Evolutionary conservation across 495 filamentous ascomycete genomes (phyloP).

Genomic region (Hypoxylon intermedium): DNA sequence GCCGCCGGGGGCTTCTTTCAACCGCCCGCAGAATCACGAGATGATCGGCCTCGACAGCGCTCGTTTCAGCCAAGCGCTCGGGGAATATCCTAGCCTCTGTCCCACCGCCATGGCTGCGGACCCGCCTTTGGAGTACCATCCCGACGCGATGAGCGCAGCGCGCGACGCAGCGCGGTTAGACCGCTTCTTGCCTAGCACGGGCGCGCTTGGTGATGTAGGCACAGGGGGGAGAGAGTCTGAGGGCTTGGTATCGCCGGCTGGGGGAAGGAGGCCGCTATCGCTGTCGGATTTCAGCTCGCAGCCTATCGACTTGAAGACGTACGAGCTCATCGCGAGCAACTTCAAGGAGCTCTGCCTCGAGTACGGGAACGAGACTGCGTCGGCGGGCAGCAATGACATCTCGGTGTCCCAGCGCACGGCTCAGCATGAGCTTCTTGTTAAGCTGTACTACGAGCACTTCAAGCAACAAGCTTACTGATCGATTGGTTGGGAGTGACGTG

Average conservation of each 20-base stretch:
- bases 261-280: neutral
- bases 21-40: slow-evolving; percentile 15
- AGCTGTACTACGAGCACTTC: slow-evolving; percentile 32
- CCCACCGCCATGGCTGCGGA: neutral
- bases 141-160: slow-evolving; percentile 14
- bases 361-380: neutral
- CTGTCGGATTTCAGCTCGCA: slow-evolving; percentile 15
- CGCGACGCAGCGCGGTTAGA: no score
- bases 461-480: slow-evolving; percentile 20
- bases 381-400: slow-evolving; percentile 11
- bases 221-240: neutral
- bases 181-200: neutral
- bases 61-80: slow-evolving; percentile 20
- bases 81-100: slow-evolving; percentile 19
- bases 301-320: slow-evolving; percentile 27
- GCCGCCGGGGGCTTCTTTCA: slow-evolving; percentile 13
- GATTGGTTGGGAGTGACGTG: neutral
- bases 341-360: slow-evolving; percentile 31
- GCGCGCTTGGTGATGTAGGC: no score
- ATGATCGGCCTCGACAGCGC: slow-evolving; percentile 17
- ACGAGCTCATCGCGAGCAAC: slow-evolving; percentile 29
- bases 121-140: slow-evolving; percentile 25
- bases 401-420: slow-evolving; percentile 29
- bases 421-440: slow-evolving; percentile 32
- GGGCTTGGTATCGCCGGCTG: neutral